Percentiles rank a stretch among this genome's conserved stretches.
phyloP scores from a whole-genome alignment of 169 alveolate species.

The Plasmodium knowlesi region DNA sequence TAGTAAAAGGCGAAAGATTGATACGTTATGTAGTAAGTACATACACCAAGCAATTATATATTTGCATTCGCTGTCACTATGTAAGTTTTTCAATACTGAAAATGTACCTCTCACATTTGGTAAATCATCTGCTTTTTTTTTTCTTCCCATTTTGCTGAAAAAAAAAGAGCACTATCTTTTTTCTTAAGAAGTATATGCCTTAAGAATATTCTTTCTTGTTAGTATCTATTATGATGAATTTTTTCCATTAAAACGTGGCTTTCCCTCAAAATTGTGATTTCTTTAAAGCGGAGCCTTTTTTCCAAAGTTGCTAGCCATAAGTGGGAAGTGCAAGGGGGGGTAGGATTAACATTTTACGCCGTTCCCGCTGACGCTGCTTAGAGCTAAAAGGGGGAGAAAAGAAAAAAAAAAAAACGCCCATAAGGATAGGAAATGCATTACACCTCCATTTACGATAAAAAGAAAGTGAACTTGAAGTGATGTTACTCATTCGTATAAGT shows the following conservation, averaged over 20 bases:
- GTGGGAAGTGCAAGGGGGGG: not conserved
- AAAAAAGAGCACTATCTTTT: not conserved
- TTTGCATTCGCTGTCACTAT: not conserved
- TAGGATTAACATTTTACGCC: not conserved
- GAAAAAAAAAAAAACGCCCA: not conserved
- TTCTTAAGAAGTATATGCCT: not conserved
- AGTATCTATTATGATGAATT: not conserved
- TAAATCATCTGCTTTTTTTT: not conserved
- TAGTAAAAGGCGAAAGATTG: slow-evolving; percentile 99
- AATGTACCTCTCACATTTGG: slow-evolving; percentile 39
- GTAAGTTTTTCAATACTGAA: slow-evolving; percentile 52
- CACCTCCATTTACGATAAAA: not conserved
- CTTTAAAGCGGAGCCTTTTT: not conserved
- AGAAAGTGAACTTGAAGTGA: not conserved
- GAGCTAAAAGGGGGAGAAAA: not conserved
- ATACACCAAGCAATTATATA: not conserved
- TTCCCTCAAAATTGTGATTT: not conserved
- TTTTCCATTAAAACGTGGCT: not conserved
- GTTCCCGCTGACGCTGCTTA: not conserved
- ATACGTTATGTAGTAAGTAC: slow-evolving; percentile 83
- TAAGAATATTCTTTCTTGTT: not conserved
- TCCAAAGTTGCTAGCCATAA: not conserved
- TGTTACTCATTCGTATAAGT: not conserved
- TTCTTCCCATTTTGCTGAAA: not conserved
- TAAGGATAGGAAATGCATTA: not conserved